Evolutionary conservation across 345 rosid genomes (phyloP).

Genomic region (Eucalyptus cloeziana): DNA sequence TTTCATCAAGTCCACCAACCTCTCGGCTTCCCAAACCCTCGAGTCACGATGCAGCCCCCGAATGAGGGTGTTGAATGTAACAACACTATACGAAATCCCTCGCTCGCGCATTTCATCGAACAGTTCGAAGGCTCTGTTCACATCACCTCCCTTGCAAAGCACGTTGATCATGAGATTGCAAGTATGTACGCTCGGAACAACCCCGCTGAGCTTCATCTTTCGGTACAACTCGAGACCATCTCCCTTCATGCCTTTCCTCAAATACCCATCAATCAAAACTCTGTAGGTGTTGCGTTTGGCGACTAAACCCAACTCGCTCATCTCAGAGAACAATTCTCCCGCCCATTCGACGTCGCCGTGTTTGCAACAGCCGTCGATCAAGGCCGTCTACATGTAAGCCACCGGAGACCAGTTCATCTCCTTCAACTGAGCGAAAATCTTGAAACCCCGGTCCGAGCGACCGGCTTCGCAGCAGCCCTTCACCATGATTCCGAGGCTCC

Average conservation of each 20-base stretch:
- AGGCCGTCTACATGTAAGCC: constrained; percentile 57
- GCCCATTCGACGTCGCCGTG: constrained; percentile 42
- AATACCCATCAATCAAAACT: constrained; percentile 58
- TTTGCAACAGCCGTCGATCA: constrained; percentile 79
- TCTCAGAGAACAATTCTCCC: constrained; percentile 30
- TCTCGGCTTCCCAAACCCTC: constrained; percentile 39
- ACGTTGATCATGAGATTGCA: constrained; percentile 51
- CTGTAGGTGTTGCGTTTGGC: constrained; percentile 67
- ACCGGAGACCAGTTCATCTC: constrained; percentile 38
- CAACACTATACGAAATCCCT: constrained; percentile 45
- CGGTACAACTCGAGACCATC: constrained; percentile 51
- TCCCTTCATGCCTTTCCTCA: constrained; percentile 37
- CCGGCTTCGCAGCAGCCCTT: constrained; percentile 64
- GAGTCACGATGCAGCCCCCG: constrained; percentile 45
- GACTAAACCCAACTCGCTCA: constrained; percentile 45
- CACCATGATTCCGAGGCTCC: constrained; percentile 61
- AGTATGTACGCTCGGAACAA: constrained; percentile 44
- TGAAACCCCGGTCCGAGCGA: constrained; percentile 28
- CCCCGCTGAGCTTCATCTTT: constrained; percentile 47
- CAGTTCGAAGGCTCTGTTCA: constrained; percentile 27
- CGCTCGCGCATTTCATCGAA: constrained; percentile 67
- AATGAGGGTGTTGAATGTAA: constrained; percentile 47
- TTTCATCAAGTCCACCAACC: constrained; percentile 35
- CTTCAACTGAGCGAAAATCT: constrained; percentile 26
- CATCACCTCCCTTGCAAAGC: constrained; percentile 32